Evolutionary conservation across 1,139 yeast genomes (phyloP).

Genomic region (Candida sanyaensis): DNA sequence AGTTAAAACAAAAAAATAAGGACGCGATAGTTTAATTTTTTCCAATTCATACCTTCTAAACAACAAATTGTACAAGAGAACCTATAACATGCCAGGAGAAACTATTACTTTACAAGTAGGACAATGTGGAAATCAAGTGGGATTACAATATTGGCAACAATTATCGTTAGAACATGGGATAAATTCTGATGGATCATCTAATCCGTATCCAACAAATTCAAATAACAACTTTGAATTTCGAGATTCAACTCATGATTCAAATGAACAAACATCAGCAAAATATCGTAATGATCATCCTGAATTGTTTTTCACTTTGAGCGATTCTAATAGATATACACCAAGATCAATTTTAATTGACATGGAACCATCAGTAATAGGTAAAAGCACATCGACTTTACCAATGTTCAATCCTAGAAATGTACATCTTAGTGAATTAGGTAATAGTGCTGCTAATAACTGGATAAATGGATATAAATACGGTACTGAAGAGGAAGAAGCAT

Average conservation of each 20-base stretch:
- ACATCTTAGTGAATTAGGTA: conserved; percentile 76
- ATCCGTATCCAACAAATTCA: conserved; percentile 23
- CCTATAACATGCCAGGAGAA: conserved; percentile 20
- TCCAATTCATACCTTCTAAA: background rate
- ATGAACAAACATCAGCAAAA: conserved; percentile 16
- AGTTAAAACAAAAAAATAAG: background rate
- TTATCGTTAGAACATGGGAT: conserved; percentile 88
- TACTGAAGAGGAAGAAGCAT: conserved; percentile 62
- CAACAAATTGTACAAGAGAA: background rate
- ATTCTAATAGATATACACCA: conserved; percentile 77
- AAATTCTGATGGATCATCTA: conserved; percentile 64
- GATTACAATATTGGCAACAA: conserved; percentile 92
- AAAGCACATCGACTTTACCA: conserved; percentile 57
- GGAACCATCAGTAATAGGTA: conserved; percentile 86
- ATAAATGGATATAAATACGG: conserved; percentile 87
- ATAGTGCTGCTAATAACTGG: conserved; percentile 97
- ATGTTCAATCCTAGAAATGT: conserved; percentile 85
- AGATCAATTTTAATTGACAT: conserved; percentile 82
- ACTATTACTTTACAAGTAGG: conserved; percentile 56
- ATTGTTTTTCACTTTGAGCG: conserved; percentile 79
- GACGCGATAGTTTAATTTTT: background rate
- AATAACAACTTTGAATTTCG: conserved; percentile 7
- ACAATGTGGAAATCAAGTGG: conserved; percentile 97
- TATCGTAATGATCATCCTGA: conserved; percentile 75
- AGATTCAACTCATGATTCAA: background rate